Percentiles rank a stretch among this genome's conserved stretches.
These are phyloP conservation scores for Fraxinus dipetala DNA, from an alignment of 305 asterid species.

Conservation along the genomic window DNA sequence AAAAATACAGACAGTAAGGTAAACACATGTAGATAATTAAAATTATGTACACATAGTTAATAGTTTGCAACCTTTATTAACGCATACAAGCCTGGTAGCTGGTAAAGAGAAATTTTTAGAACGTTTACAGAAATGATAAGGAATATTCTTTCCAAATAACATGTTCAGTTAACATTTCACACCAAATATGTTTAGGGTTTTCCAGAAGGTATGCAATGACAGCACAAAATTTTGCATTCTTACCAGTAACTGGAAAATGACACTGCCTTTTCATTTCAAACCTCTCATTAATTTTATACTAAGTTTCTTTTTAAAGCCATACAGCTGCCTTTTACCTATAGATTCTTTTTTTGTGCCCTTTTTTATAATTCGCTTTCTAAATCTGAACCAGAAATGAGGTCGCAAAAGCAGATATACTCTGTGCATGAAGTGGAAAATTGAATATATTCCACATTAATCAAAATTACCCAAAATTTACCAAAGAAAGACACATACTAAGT, in stretches of 20 bases:
- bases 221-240: neutral
- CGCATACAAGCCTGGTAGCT: neutral
- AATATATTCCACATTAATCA: neutral
- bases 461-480: neutral
- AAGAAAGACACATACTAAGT: neutral
- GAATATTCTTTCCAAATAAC: neutral
- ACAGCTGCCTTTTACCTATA: neutral
- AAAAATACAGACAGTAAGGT: neutral
- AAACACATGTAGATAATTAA: neutral
- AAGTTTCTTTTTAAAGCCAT: neutral
- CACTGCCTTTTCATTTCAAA: neutral
- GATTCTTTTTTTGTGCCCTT: neutral
- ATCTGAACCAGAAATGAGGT: neutral
- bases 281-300: neutral
- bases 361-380: neutral
- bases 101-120: neutral
- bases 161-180: neutral
- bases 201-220: neutral
- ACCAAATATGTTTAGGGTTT: neutral
- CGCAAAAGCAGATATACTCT: neutral
- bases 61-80: neutral
- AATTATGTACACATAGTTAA: neutral
- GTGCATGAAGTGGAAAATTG: neutral
- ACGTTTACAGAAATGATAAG: neutral
- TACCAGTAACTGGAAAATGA: neutral